phyloP scores from a whole-genome alignment of 441 rosid species.

The Omphalea diandra region DNA sequence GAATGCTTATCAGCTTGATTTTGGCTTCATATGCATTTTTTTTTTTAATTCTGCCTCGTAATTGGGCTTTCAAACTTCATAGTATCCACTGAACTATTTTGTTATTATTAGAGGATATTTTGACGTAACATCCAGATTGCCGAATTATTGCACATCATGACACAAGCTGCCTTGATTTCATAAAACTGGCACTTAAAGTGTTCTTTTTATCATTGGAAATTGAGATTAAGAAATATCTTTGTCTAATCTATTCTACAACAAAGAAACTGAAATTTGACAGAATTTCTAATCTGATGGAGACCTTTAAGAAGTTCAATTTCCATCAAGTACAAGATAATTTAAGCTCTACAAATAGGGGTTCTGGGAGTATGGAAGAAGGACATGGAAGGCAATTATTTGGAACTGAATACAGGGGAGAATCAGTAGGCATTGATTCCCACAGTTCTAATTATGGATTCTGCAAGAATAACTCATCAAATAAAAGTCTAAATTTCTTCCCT shows the following conservation, averaged over 20 bases:
- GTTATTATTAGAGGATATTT: neutral
- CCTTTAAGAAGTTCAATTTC: neutral
- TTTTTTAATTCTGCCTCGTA: neutral
- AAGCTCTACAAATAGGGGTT: conserved; percentile 13
- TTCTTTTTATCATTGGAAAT: neutral
- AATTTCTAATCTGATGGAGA: neutral
- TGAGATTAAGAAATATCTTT: conserved; percentile 3
- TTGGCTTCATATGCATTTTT: neutral
- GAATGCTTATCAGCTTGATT: neutral
- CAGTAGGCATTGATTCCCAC: conserved; percentile 9
- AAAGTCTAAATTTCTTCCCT: too few relatives aligned
- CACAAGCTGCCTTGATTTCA: conserved; percentile 7
- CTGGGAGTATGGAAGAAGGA: neutral
- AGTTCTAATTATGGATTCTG: conserved; percentile 10
- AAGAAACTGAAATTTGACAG: neutral
- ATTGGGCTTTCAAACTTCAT: neutral
- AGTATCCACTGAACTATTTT: conserved; percentile 1
- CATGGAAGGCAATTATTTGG: neutral
- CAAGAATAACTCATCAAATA: conserved; percentile 11
- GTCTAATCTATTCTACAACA: neutral
- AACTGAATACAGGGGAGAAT: conserved; percentile 9
- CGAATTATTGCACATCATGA: neutral
- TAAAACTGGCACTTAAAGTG: neutral
- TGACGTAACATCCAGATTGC: neutral
- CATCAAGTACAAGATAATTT: neutral